These are phyloP conservation scores for Talaromyces sp. DNA, from an alignment of 2,329 filamentous ascomycete genomes.

Conservation along the genomic window DNA sequence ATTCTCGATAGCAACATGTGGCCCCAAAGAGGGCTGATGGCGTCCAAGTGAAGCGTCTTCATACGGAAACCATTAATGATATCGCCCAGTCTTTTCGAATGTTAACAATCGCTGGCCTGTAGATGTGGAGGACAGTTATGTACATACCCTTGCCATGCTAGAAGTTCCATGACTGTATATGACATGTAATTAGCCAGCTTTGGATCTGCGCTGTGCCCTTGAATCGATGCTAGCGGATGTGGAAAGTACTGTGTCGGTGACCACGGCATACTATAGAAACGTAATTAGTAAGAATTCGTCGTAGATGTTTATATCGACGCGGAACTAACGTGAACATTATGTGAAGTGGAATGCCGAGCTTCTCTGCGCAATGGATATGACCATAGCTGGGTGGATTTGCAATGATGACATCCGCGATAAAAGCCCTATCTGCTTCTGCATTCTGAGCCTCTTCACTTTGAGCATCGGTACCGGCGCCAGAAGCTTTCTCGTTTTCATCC, in stretches of 20 bases:
- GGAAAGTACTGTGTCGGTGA: conserved; percentile 29
- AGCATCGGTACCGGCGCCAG: neutral
- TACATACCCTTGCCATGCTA: neutral
- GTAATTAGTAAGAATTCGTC: too few species aligned
- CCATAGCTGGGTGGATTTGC: conserved; percentile 51
- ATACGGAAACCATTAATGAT: conserved; percentile 43
- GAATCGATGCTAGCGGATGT: conserved; percentile 48
- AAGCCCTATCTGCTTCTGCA: conserved; percentile 27
- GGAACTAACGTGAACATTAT: conserved; percentile 42
- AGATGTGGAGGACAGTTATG: neutral
- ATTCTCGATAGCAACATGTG: neutral
- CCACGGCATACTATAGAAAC: conserved; percentile 43
- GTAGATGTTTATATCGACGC: too few species aligned
- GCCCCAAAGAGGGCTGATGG: conserved; percentile 19
- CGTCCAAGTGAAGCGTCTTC: conserved; percentile 36
- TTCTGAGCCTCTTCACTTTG: neutral
- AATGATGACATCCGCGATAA: conserved; percentile 52
- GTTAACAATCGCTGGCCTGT: too few species aligned
- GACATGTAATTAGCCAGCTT: neutral
- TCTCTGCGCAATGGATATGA: conserved; percentile 50
- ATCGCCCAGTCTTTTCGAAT: conserved; percentile 30
- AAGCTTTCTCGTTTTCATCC: neutral
- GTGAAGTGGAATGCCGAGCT: conserved; percentile 46
- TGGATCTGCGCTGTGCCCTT: conserved; percentile 29
- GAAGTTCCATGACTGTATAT: neutral